Percentiles rank a stretch among this genome's conserved stretches.
phyloP scores from a whole-genome alignment of 2,329 filamentous ascomycete genomes.

The Fusarium sororula region DNA sequence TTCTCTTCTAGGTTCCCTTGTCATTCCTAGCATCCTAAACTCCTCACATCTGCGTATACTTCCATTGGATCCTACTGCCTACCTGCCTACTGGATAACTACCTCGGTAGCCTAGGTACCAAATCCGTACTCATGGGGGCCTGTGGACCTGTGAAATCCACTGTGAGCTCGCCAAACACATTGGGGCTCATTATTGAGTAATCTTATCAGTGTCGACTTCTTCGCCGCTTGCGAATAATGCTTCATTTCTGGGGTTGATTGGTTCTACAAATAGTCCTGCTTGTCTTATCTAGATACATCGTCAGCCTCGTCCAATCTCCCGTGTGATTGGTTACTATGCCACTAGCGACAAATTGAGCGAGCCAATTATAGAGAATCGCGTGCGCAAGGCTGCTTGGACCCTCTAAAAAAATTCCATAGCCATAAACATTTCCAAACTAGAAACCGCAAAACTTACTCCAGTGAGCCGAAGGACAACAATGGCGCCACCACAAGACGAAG shows the following conservation, averaged over 20 bases:
- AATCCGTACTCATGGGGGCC: not conserved
- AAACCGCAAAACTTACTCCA: constrained; percentile 21
- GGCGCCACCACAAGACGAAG: constrained; percentile 45
- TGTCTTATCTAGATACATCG: not conserved
- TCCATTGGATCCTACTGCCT: not conserved
- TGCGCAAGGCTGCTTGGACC: constrained; percentile 44
- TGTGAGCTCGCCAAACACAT: not conserved
- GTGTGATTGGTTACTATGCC: constrained; percentile 32
- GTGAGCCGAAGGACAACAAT: constrained; percentile 39
- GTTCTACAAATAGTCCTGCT: not conserved
- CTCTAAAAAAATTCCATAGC: constrained; percentile 46
- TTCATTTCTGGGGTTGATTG: not conserved
- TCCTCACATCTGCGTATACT: not conserved
- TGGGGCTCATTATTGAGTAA: too few species aligned
- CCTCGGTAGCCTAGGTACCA: not conserved
- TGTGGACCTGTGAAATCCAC: not conserved
- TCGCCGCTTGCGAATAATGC: not conserved
- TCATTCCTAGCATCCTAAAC: not conserved
- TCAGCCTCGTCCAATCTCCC: constrained; percentile 28
- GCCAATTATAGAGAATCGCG: constrained; percentile 30
- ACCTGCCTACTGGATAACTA: not conserved
- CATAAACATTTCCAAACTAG: constrained; percentile 33
- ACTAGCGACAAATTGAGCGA: not conserved
- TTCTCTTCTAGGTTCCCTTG: not conserved
- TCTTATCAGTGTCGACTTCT: not conserved